phyloP scores from a whole-genome alignment of 1,139 yeast genomes.

The Kurtzmaniella natalensis region DNA sequence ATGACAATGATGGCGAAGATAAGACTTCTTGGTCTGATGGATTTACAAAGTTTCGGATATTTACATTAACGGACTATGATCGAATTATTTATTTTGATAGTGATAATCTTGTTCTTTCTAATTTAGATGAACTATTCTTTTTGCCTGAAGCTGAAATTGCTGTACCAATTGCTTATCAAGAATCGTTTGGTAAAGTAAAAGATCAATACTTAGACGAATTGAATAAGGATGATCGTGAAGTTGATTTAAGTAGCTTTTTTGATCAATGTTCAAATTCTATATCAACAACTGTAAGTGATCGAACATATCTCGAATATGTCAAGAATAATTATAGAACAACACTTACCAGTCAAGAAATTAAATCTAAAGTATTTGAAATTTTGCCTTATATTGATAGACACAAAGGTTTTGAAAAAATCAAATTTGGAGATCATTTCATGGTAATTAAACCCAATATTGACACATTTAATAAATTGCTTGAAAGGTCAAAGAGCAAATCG shows the following conservation, averaged over 20 bases:
- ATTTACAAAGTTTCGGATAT: constrained; percentile 5
- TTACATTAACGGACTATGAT: constrained; percentile 22
- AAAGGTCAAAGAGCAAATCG: background rate
- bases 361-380: constrained; percentile 2
- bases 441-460: constrained; percentile 6
- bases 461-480: constrained; percentile 1
- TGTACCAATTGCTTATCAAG: constrained; percentile 23
- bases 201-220: too few relatives aligned
- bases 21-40: constrained; percentile 1
- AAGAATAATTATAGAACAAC: too few relatives aligned
- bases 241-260: background rate
- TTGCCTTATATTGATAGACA: constrained; percentile 3
- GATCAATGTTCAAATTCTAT: background rate
- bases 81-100: constrained; percentile 41
- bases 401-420: background rate
- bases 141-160: constrained; percentile 34
- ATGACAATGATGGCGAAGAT: constrained; percentile 1
- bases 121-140: constrained; percentile 46
- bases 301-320: too few relatives aligned
- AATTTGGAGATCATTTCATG: constrained; percentile 8
- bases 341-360: background rate
- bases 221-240: background rate
- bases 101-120: constrained; percentile 25
- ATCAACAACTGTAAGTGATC: too few relatives aligned
- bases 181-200: background rate